Evolutionary conservation across 2,329 filamentous ascomycete genomes (phyloP).

Genomic region (Pseudopyrenochaeta lycopersici): DNA sequence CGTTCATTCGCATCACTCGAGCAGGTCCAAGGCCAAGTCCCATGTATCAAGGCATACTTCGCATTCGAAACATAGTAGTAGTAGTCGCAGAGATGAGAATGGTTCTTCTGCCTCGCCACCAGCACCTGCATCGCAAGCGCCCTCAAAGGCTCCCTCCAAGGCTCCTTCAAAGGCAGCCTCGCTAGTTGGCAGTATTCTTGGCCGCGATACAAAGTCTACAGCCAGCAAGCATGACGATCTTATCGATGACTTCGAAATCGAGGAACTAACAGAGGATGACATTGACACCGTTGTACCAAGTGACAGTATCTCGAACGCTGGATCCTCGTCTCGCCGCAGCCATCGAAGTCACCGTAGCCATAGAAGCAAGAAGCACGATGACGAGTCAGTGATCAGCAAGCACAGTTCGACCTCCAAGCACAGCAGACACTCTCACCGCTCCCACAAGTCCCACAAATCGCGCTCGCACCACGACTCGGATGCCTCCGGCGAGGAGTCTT

Average conservation of each 20-base stretch:
- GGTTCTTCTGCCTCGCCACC: slow-evolving; percentile 35
- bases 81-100: slow-evolving; percentile 31
- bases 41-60: slow-evolving; percentile 38
- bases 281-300: slow-evolving; percentile 57
- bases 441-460: slow-evolving; percentile 37
- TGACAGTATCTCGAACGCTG: slow-evolving; percentile 57
- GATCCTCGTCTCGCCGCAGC: slow-evolving; percentile 40
- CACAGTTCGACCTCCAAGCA: slow-evolving; percentile 37
- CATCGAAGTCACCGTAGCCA: slow-evolving; percentile 32
- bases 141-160: slow-evolving; percentile 29
- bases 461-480: slow-evolving; percentile 23
- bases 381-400: slow-evolving; percentile 36
- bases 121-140: slow-evolving; percentile 29
- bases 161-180: slow-evolving; percentile 39
- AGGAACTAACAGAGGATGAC: slow-evolving; percentile 44
- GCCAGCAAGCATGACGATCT: slow-evolving; percentile 41
- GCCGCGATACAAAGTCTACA: slow-evolving; percentile 42
- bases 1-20: slow-evolving; percentile 44
- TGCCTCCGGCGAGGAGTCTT: slow-evolving; percentile 26
- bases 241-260: slow-evolving; percentile 49
- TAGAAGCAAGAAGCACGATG: slow-evolving; percentile 23
- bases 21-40: slow-evolving; percentile 45
- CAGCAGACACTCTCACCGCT: slow-evolving; percentile 32
- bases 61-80: slow-evolving; percentile 33
- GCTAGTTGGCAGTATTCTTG: slow-evolving; percentile 48